These are phyloP conservation scores for Canavalia ensiformis DNA, from an alignment of 306 rosid species.

Conservation along the genomic window DNA sequence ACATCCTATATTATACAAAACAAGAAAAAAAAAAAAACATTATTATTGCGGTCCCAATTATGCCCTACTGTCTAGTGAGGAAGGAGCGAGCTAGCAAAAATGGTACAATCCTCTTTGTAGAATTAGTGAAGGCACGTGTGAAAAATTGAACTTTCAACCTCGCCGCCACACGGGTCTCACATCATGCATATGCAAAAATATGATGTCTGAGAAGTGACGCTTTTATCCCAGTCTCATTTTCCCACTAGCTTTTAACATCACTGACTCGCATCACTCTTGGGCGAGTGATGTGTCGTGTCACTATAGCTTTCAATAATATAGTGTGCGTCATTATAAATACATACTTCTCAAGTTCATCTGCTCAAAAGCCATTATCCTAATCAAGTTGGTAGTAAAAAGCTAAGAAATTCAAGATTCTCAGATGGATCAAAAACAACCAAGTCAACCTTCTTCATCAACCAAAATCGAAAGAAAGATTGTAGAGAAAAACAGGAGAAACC, in stretches of 20 bases:
- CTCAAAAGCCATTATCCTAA: not conserved
- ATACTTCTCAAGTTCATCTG: not conserved
- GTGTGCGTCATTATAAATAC: not conserved
- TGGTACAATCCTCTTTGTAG: too few relatives aligned
- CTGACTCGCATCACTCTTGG: too few relatives aligned
- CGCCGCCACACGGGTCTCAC: not conserved
- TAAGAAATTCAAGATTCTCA: not conserved
- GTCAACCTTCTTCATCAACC: constrained; percentile 43
- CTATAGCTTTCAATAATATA: not conserved
- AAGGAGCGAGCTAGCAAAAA: too few relatives aligned
- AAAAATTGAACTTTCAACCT: too few relatives aligned
- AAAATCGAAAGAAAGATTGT: constrained; percentile 71
- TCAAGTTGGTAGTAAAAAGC: not conserved
- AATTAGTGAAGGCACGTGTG: too few relatives aligned
- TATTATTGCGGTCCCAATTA: too few relatives aligned
- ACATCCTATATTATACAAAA: too few relatives aligned
- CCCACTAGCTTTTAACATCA: not conserved
- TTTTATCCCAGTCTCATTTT: not conserved
- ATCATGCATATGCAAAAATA: not conserved
- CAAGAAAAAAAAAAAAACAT: too few relatives aligned
- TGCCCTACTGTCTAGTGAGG: too few relatives aligned
- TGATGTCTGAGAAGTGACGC: constrained; percentile 5
- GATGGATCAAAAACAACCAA: constrained; percentile 36
- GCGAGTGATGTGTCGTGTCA: too few relatives aligned
- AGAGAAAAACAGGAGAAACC: constrained; percentile 86